Conservation (phyloP, 2,329 filamentous ascomycete genomes). For the Aspergillus arachidicola region DNA sequence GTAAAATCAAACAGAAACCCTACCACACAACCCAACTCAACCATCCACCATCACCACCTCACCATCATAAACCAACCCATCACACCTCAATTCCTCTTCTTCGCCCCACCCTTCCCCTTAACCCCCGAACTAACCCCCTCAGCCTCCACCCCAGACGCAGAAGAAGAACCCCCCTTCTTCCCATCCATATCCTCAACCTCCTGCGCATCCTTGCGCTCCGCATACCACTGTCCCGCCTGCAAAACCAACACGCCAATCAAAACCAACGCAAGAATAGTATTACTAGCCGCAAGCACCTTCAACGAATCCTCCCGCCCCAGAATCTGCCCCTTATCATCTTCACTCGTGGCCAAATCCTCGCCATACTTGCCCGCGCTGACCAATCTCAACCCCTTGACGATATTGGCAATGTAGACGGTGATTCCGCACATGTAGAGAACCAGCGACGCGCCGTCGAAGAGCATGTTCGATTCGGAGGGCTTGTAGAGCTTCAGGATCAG, state of each 20-base stretch:
- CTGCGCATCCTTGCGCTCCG: constrained; percentile 86
- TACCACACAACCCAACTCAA: too few species aligned
- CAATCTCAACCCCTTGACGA: constrained; percentile 88
- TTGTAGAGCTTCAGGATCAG: constrained; percentile 95
- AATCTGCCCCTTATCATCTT: constrained; percentile 64
- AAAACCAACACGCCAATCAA: constrained; percentile 88
- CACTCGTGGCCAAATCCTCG: constrained; percentile 39
- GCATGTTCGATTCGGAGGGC: constrained; percentile 88
- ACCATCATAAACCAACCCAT: background rate
- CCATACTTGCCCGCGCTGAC: constrained; percentile 74
- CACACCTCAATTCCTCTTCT: constrained; percentile 7
- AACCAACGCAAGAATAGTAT: constrained; percentile 92
- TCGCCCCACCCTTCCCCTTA: constrained; percentile 5
- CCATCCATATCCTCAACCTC: constrained; percentile 68
- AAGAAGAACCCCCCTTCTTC: constrained; percentile 48
- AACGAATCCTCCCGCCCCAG: constrained; percentile 86
- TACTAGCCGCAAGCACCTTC: constrained; percentile 87
- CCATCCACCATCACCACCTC: background rate
- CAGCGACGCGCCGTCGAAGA: constrained; percentile 79
- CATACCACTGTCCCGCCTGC: constrained; percentile 98
- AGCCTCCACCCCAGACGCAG: background rate
- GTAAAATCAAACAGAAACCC: too few species aligned
- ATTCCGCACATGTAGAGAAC: constrained; percentile 81
- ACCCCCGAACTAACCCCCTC: background rate
- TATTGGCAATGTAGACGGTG: constrained; percentile 93